These are phyloP conservation scores for Alternaria ethzedia DNA, from an alignment of 2,329 filamentous ascomycete species.

Conservation along the genomic window DNA sequence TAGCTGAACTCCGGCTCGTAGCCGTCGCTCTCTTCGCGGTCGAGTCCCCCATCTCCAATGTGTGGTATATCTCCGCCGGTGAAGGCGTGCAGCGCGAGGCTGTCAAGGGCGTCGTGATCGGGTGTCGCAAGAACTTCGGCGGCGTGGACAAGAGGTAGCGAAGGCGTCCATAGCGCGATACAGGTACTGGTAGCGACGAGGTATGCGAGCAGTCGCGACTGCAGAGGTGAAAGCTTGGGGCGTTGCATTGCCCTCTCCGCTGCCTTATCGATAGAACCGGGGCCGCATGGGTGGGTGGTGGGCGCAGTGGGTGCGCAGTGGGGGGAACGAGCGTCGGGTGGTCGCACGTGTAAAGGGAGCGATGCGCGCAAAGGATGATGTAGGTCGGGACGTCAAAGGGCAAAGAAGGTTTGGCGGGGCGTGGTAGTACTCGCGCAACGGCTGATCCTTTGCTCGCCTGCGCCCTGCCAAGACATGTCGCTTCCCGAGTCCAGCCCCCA, in stretches of 20 bases:
- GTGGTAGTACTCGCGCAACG: neutral
- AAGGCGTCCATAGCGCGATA: conserved; percentile 65
- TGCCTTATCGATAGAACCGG: conserved; percentile 25
- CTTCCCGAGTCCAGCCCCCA: neutral
- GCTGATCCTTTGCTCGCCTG: neutral
- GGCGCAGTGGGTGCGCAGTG: conserved; percentile 25
- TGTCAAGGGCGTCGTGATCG: conserved; percentile 18
- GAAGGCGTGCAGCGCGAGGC: conserved; percentile 21
- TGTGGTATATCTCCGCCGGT: conserved; percentile 54
- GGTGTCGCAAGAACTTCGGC: conserved; percentile 55
- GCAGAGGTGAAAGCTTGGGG: conserved; percentile 68
- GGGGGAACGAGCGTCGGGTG: neutral
- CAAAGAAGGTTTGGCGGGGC: neutral
- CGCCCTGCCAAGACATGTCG: neutral
- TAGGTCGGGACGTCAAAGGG: neutral
- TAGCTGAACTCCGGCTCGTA: conserved; percentile 69
- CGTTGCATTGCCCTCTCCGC: conserved; percentile 49
- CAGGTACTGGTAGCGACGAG: conserved; percentile 66
- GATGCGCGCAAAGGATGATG: neutral
- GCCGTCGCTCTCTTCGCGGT: conserved; percentile 36
- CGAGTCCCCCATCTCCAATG: conserved; percentile 32
- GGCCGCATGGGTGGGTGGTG: conserved; percentile 23
- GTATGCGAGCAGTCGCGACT: conserved; percentile 74
- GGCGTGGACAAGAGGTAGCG: conserved; percentile 64
- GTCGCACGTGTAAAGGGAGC: neutral